A percentile compares a stretch with the other conserved stretches of the same genome.
These are phyloP conservation scores for Biscutella laevigata DNA, from an alignment of 441 rosid genomes.

Conservation along the genomic window DNA sequence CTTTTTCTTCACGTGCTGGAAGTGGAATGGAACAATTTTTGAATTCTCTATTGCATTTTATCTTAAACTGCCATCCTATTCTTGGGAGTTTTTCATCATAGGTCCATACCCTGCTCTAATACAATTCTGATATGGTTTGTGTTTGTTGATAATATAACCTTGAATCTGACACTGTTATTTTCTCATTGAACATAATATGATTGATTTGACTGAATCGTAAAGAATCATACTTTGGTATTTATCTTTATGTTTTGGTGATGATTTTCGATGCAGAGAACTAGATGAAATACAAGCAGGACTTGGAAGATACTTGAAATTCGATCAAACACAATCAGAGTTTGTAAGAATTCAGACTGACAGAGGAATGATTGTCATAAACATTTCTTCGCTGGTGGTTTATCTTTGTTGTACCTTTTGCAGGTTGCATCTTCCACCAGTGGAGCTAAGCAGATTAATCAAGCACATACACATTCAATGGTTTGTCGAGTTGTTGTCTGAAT, in stretches of 20 bases:
- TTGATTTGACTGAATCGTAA: not conserved
- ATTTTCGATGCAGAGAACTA: constrained; percentile 55
- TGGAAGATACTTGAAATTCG: constrained; percentile 35
- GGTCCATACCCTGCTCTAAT: not conserved
- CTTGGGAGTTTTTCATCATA: not conserved
- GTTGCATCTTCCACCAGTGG: constrained; percentile 34
- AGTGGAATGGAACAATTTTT: not conserved
- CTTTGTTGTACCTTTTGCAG: constrained; percentile 36
- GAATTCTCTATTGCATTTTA: not conserved
- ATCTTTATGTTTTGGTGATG: constrained; percentile 16
- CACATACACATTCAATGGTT: constrained; percentile 43
- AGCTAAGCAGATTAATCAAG: constrained; percentile 35
- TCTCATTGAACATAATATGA: not conserved
- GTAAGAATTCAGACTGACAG: constrained; percentile 39
- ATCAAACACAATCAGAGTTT: constrained; percentile 33
- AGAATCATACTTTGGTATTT: constrained; percentile 8
- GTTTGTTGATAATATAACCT: not conserved
- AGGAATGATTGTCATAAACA: constrained; percentile 9
- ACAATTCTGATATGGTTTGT: constrained; percentile 12
- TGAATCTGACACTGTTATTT: constrained; percentile 4
- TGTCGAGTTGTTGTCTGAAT: constrained; percentile 22
- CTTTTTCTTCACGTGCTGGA: not conserved
- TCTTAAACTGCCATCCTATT: not conserved
- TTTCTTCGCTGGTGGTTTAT: constrained; percentile 15
- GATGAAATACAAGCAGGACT: constrained; percentile 48